Base-by-base conservation (phyloP, 139 green algal genomes). In the Klebsormidium nitens region DNA sequence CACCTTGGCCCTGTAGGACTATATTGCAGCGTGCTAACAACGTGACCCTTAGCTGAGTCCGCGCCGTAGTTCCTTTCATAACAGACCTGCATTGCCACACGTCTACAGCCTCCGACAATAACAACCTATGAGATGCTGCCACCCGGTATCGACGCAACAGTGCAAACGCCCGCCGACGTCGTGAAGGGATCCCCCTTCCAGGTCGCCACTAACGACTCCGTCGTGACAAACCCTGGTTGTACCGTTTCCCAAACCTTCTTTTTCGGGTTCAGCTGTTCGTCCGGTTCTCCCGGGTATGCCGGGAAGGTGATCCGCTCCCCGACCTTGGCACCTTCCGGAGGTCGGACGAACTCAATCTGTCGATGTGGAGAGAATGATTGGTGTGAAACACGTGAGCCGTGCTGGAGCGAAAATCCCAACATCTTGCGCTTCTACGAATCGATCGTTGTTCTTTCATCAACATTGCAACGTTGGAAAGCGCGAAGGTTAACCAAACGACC, bases 251-350 rank as follows among this genome's bases (percentile, higher is more conserved):
- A 77, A 34, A 77, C 35, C 70, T 77, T 73, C 60, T 77, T 73
- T 39, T 77, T 77, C 31, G 70, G 72, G 64, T 93, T 90, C n/a
- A 96, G 82, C 80, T 87, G 71, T 75, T 86, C 83, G 76, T 96
- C 90, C 1, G 91, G 84, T 59, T 90, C 83, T 1, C 81, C 86
- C 0, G 29, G 42, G 69, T 77, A 96, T 32, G 87, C 89, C 31
- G 86, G 80, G 2, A 88, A 84, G 0, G 35, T 79, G 1, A 97
- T 79, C 6, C 81, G 82, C 52, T 95, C 90, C 5, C 92, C 92
- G 2, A 83, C 47, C 1, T 69, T 64, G 0, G 79, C 77, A 5
- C 82, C 88, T 8, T 80, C 81, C 0, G 92, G 90, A 17, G 92
- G 92, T 47, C 87, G 81, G 11, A 96, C 78, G 48, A 96, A 77